These are phyloP conservation scores for Alternaria brassicae DNA, from an alignment of 2,329 filamentous ascomycete species.

Conservation along the genomic window DNA sequence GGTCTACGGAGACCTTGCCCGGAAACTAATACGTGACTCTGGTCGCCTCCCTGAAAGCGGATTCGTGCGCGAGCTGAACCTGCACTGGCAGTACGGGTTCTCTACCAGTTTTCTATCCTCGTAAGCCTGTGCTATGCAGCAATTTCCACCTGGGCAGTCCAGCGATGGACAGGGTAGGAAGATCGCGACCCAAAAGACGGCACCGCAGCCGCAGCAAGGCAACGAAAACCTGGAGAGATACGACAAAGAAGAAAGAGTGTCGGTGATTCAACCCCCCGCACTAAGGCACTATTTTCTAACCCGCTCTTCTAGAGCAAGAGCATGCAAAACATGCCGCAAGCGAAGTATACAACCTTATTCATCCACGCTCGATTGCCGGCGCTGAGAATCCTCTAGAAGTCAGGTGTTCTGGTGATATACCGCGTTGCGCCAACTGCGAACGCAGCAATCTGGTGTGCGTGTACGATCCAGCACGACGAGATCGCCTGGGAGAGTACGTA, in stretches of 20 bases:
- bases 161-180: constrained; percentile 16
- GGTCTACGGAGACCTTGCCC: neutral
- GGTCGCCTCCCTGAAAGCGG: neutral
- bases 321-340: constrained; percentile 34
- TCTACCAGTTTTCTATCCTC: neutral
- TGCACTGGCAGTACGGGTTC: neutral
- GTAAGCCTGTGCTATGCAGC: constrained; percentile 5
- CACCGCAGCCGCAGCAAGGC: constrained; percentile 8
- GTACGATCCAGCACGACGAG: constrained; percentile 34
- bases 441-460: constrained; percentile 20
- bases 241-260: constrained; percentile 31
- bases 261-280: neutral
- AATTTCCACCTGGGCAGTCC: neutral
- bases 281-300: neutral
- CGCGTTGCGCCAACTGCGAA: constrained; percentile 29
- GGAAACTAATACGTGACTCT: neutral
- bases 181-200: constrained; percentile 24
- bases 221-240: constrained; percentile 7
- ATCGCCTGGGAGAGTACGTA: constrained; percentile 33
- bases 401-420: constrained; percentile 34
- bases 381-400: constrained; percentile 24
- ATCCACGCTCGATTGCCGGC: neutral
- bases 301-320: constrained; percentile 19
- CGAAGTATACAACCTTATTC: constrained; percentile 21
- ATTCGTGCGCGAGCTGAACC: constrained; percentile 2